Evolutionary conservation across 2,329 filamentous ascomycete genomes (phyloP).

Genomic region (Chalara sp.): DNA sequence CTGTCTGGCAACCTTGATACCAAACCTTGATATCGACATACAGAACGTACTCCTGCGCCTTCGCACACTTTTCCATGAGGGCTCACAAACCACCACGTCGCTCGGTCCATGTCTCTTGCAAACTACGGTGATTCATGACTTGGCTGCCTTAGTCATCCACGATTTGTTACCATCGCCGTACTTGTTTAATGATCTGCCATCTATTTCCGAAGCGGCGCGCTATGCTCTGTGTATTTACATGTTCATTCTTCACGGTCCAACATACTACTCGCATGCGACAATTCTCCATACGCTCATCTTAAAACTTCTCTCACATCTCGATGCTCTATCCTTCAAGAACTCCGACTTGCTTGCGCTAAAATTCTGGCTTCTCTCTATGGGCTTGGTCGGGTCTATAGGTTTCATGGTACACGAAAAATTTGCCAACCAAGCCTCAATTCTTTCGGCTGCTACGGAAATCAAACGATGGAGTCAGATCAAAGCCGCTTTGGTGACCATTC

Average conservation of each 20-base stretch:
- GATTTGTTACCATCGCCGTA: too few species aligned
- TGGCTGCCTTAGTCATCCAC: too few species aligned
- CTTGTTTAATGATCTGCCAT: constrained; percentile 24
- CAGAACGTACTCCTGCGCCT: constrained; percentile 6
- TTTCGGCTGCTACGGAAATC: neutral
- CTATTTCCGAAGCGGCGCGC: constrained; percentile 32
- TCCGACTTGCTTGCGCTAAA: neutral
- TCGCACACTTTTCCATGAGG: neutral
- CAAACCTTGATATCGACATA: too few species aligned
- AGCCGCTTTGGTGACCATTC: neutral
- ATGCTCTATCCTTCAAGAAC: constrained; percentile 4
- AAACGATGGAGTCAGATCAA: neutral
- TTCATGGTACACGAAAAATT: neutral
- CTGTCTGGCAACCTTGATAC: too few species aligned
- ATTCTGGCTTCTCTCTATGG: neutral
- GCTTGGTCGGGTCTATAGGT: neutral
- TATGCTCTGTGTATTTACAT: constrained; percentile 35
- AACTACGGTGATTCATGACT: too few species aligned
- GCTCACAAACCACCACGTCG: too few species aligned
- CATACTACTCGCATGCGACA: constrained; percentile 46
- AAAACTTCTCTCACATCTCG: constrained; percentile 28
- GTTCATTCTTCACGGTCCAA: constrained; percentile 46
- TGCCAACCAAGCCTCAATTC: neutral
- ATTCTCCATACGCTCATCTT: constrained; percentile 31
- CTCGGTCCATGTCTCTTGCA: too few species aligned